Base-by-base conservation (phyloP, 441 rosid genomes). In the Adansonia gregorii region DNA sequence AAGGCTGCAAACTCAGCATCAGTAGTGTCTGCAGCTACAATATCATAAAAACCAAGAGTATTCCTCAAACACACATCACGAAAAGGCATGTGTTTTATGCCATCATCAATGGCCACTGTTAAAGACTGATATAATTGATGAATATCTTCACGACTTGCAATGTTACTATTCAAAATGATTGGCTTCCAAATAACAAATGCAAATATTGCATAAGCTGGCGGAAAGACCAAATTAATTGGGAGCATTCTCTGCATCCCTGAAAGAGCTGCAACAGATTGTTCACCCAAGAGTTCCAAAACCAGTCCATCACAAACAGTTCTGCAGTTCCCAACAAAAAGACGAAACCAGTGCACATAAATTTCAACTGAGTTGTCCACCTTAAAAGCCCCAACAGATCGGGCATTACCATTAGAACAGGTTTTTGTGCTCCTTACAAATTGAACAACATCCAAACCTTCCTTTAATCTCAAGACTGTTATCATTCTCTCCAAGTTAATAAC, bases 241-340 rank as follows among this genome's bases (percentile, higher is more conserved):
- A 97, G 94, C 87, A 91, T 82, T 76, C 92, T 90, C 84, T 97
- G 99, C 98, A 95, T 95, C 87, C 97, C 92, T 61, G 94, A 92
- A 79, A 97, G 86, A 85, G 99, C 98, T 80, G 91, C 89, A 55
- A 93, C 75, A 27, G 91, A 90, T 73, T 94, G 93, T 82, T 95
- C 96, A 39, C 99, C 99, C 78, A 95, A 83, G 73, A 97, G 97
- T 74, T 91, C 99, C 80, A 89, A 92, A 82, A 97, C 83, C 59
- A 93, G 82, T 72, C 99, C 99, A 82, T 95, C 98, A 48, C 88
- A 90, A 77, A 97, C 82, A 73, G 95, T 92, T 86, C 90, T 89
- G 83, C 97, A 92, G 82, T 93, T 95, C 59, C 99, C 99, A 78
- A 95, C 86, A 73, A 95, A 94, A 69, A 97, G 83, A 82, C 99